Base-by-base conservation (phyloP, 2,329 filamentous ascomycete species). In the Dactylonectria macrodidyma region DNA sequence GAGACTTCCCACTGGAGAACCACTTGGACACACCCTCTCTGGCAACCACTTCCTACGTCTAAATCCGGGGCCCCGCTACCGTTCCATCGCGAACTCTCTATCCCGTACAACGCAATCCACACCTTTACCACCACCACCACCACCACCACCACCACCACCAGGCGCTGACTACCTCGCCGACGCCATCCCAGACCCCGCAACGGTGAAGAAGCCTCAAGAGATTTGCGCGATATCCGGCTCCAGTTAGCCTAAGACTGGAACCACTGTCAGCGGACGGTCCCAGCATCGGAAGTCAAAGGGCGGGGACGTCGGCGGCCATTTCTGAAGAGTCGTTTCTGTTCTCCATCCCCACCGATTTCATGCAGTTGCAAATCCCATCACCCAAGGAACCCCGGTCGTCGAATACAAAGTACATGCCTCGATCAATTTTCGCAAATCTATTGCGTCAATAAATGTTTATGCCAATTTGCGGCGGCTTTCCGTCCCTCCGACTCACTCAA, bases 381-480 rank as follows among this genome's bases (percentile, higher is more conserved):
- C 30, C 51, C 56, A 56, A 64, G 60, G 69, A 22, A 47, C 50
- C 68, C 70, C 38, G 38, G 66, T 51, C 47, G 26, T 67, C 26
- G 26, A 57, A 41, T 48, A 47, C 24, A 62, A 5, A 30, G 26
- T 30, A 30, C 26, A 30, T 30, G 7, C 63, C 67, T 72, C 55
- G 72, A 73, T 71, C 72, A 70, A 66, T 44, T 51, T 56, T 76
- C 62, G 71, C 67, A 74, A 75, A 75, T 76, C 72, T 66, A 65
- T 52, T 57, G 54, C 52, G 56, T 65, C 57, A 61, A 67, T 64
- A 59, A 66, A 55, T 60, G 60, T 57, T 56, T 51, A 36, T 51
- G 54, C 58, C 47, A 44, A 51, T 59, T 68, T 48, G 24, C 50
- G 58, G 56, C 47, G 33, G 48, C 51, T 62, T 48, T 54, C 38